Base-by-base conservation (phyloP, 768 basidiomycete species). In the Postia placenta region DNA sequence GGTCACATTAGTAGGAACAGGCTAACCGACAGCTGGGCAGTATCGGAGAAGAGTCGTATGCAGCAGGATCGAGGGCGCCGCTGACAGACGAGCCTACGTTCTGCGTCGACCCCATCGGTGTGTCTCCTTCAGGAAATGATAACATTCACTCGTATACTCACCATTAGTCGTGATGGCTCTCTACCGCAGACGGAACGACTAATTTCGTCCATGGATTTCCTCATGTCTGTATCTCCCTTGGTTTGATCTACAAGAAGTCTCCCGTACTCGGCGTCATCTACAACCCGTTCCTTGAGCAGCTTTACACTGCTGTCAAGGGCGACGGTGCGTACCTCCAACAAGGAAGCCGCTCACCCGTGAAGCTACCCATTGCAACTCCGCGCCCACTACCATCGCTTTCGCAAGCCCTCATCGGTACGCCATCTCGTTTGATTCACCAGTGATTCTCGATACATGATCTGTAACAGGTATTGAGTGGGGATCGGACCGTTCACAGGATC, bases 71-170 rank as follows among this genome's bases (percentile, higher is more conserved):
- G 49, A 74, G 79, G 25, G 74, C 75, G 17, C 74, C 81, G 11
- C 67, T 95, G 49, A 91, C 89, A 1, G 87, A 96, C 58, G 83
- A 82, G 25, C 92, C 93, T 4, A 98, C 95, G 0, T 99, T 88
- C 72, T 96, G 95, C 59, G 89, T 95, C 38, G 94, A 98, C 64
- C 94, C 94, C 26, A 95, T 96, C 49, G 93, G 88, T 85, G 56
- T 48, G 74, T 59, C 46, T 14, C 36, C 5, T 39, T 14, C 15
- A 11, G 38, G 17, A 39, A 33, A 33, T 15, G 9, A 7, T 7
- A 33, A 35, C 5, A 26, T 20, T 33, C 3, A 42, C 44, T 25
- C 17, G 38, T 22, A 6, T 14, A 22, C 38, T 48, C 9, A 22
- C 41, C 44, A 26, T 33, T 11, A 42, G 20, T 30, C 6, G 20